Base-by-base conservation (phyloP, 257 asterid genomes). In the Solanum commersonii region DNA sequence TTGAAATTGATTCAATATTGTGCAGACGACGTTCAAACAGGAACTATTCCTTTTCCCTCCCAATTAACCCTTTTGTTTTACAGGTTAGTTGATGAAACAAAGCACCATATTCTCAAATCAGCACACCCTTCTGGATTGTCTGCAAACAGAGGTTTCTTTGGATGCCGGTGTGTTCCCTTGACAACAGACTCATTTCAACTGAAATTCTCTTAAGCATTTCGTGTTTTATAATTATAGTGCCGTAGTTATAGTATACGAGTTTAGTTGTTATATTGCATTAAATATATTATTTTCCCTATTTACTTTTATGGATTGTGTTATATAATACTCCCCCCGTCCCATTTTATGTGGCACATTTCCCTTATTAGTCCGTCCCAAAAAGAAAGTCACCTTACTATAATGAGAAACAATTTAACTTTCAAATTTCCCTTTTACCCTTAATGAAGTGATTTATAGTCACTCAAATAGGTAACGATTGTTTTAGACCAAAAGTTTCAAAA, bases 111-210 rank as follows among this genome's bases (percentile, higher is more conserved):
- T 90, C 98, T 97, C 77, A 96, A 94, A 92, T 92, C 98, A 46
- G 98, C 98, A 84, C 99, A 97, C 93, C 99, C 99, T 89, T 97
- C 99, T 84, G 99, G 99, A 49, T 93, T 96, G 86, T 97, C 99
- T 63, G 99, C 99, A 87, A 83, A 96, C 91, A 92, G 96, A 90
- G 99, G 99, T 90, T 97, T 97, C 93, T 97, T 97, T 89, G 99
- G 99, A 81, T 97, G 99, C 96, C 96, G 96, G 99, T 95, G 44
- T 59, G 92, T 89, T 22, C 88, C 15, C 42, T 81, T 81, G 68
- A 81, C 42, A 81, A 44, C 35, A 40, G 84, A 78, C 85, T 81
- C 67, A 27, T 81, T 81, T 46, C 40, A 46, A 81, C 68, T 27
- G 68, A 46, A 81, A 16, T 81, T 25, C 68, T 81, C 67, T 76